These are phyloP conservation scores for Iodosphaeria phyllophila DNA, from an alignment of 2,329 filamentous ascomycete species.

Conservation along the genomic window DNA sequence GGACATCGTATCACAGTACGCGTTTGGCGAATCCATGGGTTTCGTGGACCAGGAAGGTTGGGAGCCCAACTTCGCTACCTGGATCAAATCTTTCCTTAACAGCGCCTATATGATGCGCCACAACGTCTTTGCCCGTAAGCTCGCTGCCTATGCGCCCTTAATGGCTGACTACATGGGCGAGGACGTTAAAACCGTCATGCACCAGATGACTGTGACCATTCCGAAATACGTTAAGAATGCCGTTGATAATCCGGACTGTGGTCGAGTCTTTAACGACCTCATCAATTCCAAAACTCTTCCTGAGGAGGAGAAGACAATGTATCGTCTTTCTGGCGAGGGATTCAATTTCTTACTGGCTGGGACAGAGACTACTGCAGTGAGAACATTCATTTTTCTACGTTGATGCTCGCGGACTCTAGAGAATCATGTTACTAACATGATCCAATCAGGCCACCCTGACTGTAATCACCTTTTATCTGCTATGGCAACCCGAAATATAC, in stretches of 20 bases:
- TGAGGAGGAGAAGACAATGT: conserved; percentile 14
- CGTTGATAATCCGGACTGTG: conserved; percentile 13
- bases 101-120: conserved; percentile 8
- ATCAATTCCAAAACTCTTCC: conserved; percentile 14
- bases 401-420: neutral
- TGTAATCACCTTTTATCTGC: neutral
- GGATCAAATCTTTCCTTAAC: conserved; percentile 7
- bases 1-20: conserved; percentile 8
- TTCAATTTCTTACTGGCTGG: conserved; percentile 19
- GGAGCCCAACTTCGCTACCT: conserved; percentile 6
- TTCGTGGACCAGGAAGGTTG: conserved; percentile 5
- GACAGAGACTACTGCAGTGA: conserved; percentile 18
- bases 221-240: conserved; percentile 13
- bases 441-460: neutral
- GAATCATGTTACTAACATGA: neutral
- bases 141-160: conserved; percentile 6
- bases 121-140: conserved; percentile 5
- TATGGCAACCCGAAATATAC: neutral
- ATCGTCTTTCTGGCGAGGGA: conserved; percentile 18
- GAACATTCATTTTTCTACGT: conserved; percentile 3
- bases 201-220: conserved; percentile 5
- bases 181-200: conserved; percentile 4
- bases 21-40: conserved; percentile 7
- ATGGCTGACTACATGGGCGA: conserved; percentile 7
- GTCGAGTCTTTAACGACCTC: conserved; percentile 18